Base-by-base conservation (phyloP, 176 grass and related monocot genomes). In the Carex pumila region DNA sequence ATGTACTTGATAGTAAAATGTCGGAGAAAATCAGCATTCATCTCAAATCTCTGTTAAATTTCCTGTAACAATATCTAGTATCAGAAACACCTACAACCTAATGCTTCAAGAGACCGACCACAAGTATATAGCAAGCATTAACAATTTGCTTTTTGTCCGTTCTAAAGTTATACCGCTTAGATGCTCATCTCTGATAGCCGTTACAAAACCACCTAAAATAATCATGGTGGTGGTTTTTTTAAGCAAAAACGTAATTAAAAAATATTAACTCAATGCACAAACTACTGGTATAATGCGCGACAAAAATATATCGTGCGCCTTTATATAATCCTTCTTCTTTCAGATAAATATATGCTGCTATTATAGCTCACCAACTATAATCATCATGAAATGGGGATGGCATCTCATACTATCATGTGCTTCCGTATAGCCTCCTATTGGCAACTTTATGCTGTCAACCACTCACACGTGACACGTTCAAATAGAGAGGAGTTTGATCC, bases 341-440 rank as follows among this genome's bases (percentile, higher is more conserved):
- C 12, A 6, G 47, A 29, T 52, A 75, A 29, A 47, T 75, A n/a
- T 10, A 53, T 19, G 29, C 45, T 77, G 12, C 13, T 15, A 2
- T 54, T 47, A 21, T 53, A 75, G 71, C 49, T 56, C 50, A 77
- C 73, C 73, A 77, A 77, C 73, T 77, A 32, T 55, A 54, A 55
- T 55, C 72, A 77, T 55, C 72, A 77, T 77, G 72, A 77, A 55
- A 56, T 76, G 49, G 15, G 21, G 71, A 30, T 55, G 65, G 58
- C 43, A 61, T 3, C 18, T 14, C 18, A 61, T 61, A 1, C 10
- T 55, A 56, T 50, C 49, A 56, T 77, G 72, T 56, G 12, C 72
- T 54, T 54, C 13, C 4, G 72, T 32, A 32, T 7, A 4, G 4
- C 1, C 31, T 76, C 47, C 72, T 55, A 19, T 76, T 74, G 12